Conservation (phyloP, 306 rosid genomes). For the Cucumis melo region DNA sequence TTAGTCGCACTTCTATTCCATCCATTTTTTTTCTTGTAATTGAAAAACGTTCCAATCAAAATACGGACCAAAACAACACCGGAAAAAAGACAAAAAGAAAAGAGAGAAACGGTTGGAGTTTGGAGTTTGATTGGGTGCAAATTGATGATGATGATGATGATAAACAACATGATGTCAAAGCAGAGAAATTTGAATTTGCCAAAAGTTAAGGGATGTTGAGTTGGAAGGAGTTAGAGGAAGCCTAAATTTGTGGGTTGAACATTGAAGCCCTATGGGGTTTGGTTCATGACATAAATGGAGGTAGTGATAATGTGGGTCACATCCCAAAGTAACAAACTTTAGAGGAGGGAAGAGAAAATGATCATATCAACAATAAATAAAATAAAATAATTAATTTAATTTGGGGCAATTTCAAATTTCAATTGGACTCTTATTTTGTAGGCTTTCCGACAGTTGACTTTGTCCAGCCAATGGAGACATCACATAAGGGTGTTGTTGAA, state of each 20-base stretch:
- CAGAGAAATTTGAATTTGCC: neutral
- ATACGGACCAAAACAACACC: neutral
- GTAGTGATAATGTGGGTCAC: neutral
- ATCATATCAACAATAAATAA: too few relatives aligned
- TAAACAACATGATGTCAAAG: neutral
- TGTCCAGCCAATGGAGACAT: neutral
- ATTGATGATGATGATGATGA: neutral
- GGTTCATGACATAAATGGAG: neutral
- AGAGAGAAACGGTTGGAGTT: neutral
- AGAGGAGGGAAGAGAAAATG: neutral
- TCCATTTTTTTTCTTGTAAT: too few relatives aligned
- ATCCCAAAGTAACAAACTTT: conserved; percentile 1
- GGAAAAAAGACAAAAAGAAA: neutral
- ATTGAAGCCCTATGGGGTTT: neutral
- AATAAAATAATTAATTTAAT: too few relatives aligned
- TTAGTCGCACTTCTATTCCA: neutral
- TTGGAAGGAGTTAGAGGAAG: neutral
- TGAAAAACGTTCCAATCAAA: too few relatives aligned
- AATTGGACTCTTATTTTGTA: conserved; percentile 3
- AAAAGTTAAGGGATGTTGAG: neutral
- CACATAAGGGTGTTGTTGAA: neutral
- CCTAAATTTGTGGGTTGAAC: neutral
- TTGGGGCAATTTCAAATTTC: neutral
- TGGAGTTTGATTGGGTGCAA: neutral
- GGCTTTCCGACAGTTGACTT: conserved; percentile 4